Conservation (phyloP, 768 basidiomycete species). For the Cantharellus cinnabarinus region DNA sequence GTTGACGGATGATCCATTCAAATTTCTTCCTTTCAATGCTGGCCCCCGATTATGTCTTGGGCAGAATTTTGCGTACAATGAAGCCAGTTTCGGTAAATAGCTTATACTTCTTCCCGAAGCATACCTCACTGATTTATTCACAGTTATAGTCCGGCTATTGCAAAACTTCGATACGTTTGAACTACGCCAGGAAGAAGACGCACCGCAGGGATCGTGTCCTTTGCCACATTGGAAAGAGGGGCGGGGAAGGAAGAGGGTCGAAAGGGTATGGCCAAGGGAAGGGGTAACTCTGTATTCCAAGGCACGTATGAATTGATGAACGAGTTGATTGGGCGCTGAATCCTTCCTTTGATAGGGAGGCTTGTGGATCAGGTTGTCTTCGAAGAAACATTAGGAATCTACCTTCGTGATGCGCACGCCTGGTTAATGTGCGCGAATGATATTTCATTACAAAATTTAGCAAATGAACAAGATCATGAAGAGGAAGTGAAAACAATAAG, state of each 20-base stretch:
- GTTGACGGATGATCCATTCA: neutral
- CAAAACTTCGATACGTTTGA: constrained; percentile 5
- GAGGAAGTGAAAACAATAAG: no score
- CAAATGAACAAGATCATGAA: no score
- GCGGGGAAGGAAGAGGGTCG: neutral
- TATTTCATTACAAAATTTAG: no score
- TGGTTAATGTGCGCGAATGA: no score
- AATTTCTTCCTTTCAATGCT: neutral
- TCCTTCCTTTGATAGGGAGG: no score
- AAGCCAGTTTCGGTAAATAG: constrained; percentile 2
- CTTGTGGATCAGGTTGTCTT: no score
- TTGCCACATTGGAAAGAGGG: constrained; percentile 4
- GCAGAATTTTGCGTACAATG: constrained; percentile 8
- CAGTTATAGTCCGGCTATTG: constrained; percentile 5
- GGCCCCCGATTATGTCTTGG: constrained; percentile 3
- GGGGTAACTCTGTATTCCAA: constrained; percentile 7
- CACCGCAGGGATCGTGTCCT: constrained; percentile 2
- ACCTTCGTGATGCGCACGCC: no score
- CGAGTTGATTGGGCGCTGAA: neutral
- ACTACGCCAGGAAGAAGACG: constrained; percentile 3
- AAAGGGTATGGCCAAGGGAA: constrained; percentile 3
- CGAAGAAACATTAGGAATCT: no score
- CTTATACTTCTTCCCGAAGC: neutral
- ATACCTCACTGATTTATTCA: neutral
- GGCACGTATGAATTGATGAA: neutral